Percentiles rank a stretch among this genome's conserved stretches.
These are phyloP conservation scores for Protomyces lactucae-debilis DNA, from an alignment of 1,139 yeast species.

Conservation along the genomic window DNA sequence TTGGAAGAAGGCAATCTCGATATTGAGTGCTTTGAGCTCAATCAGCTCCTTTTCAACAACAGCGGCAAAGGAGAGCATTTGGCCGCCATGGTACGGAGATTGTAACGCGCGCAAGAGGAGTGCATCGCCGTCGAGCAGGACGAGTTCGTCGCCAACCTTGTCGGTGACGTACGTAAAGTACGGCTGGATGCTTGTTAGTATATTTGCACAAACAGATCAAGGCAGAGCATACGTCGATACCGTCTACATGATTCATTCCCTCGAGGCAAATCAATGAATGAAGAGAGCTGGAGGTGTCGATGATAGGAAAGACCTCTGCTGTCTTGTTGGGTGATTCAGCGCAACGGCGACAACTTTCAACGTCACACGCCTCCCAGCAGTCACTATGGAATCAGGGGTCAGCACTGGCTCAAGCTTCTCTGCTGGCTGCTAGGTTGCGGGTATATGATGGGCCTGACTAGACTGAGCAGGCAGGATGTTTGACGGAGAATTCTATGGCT, in stretches of 20 bases:
- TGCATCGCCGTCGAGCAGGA: constrained; percentile 27
- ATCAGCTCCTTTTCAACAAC: constrained; percentile 19
- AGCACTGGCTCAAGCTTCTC: too few relatives aligned
- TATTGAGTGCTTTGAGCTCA: constrained; percentile 17
- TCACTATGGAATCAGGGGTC: too few relatives aligned
- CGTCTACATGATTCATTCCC: background rate
- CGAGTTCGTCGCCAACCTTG: constrained; percentile 23
- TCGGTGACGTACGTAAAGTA: constrained; percentile 12
- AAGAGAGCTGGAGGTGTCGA: background rate
- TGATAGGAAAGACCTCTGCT: too few relatives aligned
- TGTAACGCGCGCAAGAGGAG: constrained; percentile 19
- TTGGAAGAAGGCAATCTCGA: constrained; percentile 21
- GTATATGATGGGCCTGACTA: too few relatives aligned
- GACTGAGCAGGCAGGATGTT: too few relatives aligned
- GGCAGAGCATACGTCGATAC: background rate
- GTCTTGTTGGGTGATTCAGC: too few relatives aligned
- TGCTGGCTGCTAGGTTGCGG: too few relatives aligned
- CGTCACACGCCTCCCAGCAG: too few relatives aligned
- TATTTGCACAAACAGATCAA: background rate
- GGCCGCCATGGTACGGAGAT: constrained; percentile 16
- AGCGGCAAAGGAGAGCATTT: constrained; percentile 21
- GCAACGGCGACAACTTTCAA: too few relatives aligned
- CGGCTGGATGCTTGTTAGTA: background rate
- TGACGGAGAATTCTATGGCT: too few relatives aligned
- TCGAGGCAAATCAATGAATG: background rate